phyloP scores from a whole-genome alignment of 192 early-diverging fungal genomes.

The Spizellomyces punctatus region DNA sequence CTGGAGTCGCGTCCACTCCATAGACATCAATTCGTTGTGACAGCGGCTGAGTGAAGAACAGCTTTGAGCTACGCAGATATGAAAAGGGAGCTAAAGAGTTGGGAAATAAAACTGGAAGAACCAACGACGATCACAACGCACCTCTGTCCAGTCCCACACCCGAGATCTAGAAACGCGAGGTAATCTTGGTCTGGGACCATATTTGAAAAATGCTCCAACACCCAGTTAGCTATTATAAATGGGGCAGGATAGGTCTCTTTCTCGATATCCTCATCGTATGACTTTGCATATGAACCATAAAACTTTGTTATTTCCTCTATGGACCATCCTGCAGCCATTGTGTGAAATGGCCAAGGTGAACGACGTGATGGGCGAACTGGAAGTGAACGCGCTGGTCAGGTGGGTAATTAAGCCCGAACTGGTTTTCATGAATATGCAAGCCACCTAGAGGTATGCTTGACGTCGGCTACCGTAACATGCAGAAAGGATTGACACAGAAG shows the following conservation, averaged over 20 bases:
- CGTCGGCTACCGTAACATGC: too few species aligned
- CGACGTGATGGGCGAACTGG: too few species aligned
- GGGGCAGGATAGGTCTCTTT: slow-evolving; percentile 35
- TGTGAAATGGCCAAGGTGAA: too few species aligned
- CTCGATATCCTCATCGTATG: slow-evolving; percentile 34
- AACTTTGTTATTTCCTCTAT: slow-evolving; percentile 29
- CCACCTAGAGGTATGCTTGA: too few species aligned
- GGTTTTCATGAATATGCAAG: too few species aligned
- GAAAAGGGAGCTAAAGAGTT: neutral
- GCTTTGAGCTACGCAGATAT: slow-evolving; percentile 21
- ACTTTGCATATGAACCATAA: slow-evolving; percentile 28
- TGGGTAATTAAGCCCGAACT: too few species aligned
- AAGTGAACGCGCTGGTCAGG: too few species aligned
- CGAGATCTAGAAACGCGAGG: slow-evolving; percentile 27
- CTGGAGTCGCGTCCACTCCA: slow-evolving; percentile 38
- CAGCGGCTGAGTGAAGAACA: slow-evolving; percentile 19
- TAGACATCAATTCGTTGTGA: slow-evolving; percentile 17
- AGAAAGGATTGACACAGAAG: too few species aligned
- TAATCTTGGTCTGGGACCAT: neutral
- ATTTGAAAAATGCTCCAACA: slow-evolving; percentile 12
- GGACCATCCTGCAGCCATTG: slow-evolving; percentile 13
- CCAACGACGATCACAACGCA: neutral
- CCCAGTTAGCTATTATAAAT: slow-evolving; percentile 27
- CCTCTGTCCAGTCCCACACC: slow-evolving; percentile 40
- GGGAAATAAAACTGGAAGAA: neutral